phyloP scores from a whole-genome alignment of 2,329 filamentous ascomycete genomes.

The Clonostachys solani region DNA sequence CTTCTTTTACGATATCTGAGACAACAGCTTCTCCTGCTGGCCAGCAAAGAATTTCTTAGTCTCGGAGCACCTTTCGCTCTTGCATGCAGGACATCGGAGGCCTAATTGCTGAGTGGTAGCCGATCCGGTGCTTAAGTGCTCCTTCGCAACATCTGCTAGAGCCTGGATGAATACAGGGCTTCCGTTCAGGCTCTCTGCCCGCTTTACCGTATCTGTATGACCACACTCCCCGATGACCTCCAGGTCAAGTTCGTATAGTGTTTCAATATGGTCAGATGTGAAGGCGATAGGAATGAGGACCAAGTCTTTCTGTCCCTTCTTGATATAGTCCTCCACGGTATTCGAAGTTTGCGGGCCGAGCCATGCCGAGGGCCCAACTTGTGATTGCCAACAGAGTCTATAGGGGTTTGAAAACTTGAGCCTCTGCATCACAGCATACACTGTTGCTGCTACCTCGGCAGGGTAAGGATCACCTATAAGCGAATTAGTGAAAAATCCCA shows the following conservation, averaged over 20 bases:
- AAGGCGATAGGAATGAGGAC: conserved; percentile 94
- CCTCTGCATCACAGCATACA: conserved; percentile 93
- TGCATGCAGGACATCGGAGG: conserved; percentile 88
- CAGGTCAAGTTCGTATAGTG: conserved; percentile 86
- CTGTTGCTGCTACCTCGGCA: conserved; percentile 90
- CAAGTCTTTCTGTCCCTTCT: conserved; percentile 87
- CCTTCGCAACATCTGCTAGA: conserved; percentile 79
- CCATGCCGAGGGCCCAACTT: conserved; percentile 94
- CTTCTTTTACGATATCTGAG: conserved; percentile 3
- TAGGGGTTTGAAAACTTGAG: conserved; percentile 87
- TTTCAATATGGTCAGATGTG: conserved; percentile 99
- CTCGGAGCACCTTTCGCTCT: conserved; percentile 80
- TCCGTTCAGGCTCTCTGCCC: conserved; percentile 88
- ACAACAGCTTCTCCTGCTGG: conserved; percentile 21
- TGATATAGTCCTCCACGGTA: conserved; percentile 84
- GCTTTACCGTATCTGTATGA: conserved; percentile 75
- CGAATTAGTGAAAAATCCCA: too few species aligned
- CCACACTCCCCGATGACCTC: conserved; percentile 91
- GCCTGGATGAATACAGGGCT: conserved; percentile 87
- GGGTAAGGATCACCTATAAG: conserved; percentile 81
- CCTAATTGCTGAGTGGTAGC: conserved; percentile 80
- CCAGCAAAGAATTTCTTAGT: conserved; percentile 64
- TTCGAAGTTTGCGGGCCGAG: conserved; percentile 88
- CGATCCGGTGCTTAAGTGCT: conserved; percentile 67
- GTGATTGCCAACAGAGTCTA: conserved; percentile 94